phyloP scores from a whole-genome alignment of 306 rosid genomes.

The Cajanus cajan region DNA sequence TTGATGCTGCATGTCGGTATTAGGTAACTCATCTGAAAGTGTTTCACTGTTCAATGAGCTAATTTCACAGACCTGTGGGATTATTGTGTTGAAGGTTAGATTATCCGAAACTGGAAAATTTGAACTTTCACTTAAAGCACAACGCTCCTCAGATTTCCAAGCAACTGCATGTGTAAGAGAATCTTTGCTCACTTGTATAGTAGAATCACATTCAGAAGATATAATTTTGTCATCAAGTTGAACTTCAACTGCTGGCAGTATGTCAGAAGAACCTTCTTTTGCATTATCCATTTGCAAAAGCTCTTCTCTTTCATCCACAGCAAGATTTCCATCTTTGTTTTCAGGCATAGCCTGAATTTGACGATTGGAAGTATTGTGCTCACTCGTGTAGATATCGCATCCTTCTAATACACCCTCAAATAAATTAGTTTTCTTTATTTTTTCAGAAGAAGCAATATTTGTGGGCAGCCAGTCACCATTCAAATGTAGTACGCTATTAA shows the following conservation, averaged over 20 bases:
- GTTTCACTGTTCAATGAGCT: constrained; percentile 24
- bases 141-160: constrained; percentile 32
- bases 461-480: constrained; percentile 32
- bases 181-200: constrained; percentile 28
- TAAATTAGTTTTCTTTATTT: constrained; percentile 21
- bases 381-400: constrained; percentile 10
- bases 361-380: constrained; percentile 23
- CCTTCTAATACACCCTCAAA: constrained; percentile 25
- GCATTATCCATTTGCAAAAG: constrained; percentile 25
- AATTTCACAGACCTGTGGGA: constrained; percentile 28
- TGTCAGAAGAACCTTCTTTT: constrained; percentile 27
- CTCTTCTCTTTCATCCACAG: constrained; percentile 30
- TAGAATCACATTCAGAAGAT: constrained; percentile 33
- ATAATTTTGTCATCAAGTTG: constrained; percentile 17
- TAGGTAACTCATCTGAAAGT: constrained; percentile 24
- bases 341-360: constrained; percentile 24
- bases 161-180: constrained; percentile 18
- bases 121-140: constrained; percentile 30
- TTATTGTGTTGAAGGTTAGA: constrained; percentile 21
- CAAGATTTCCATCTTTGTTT: constrained; percentile 30
- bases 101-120: constrained; percentile 30
- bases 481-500: constrained; percentile 20
- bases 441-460: constrained; percentile 37
- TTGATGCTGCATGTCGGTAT: constrained; percentile 30
- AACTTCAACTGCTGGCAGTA: constrained; percentile 33